Evolutionary conservation across 352 stramenopile genomes (phyloP).

Genomic region (Globisporangium camurandrum): DNA sequence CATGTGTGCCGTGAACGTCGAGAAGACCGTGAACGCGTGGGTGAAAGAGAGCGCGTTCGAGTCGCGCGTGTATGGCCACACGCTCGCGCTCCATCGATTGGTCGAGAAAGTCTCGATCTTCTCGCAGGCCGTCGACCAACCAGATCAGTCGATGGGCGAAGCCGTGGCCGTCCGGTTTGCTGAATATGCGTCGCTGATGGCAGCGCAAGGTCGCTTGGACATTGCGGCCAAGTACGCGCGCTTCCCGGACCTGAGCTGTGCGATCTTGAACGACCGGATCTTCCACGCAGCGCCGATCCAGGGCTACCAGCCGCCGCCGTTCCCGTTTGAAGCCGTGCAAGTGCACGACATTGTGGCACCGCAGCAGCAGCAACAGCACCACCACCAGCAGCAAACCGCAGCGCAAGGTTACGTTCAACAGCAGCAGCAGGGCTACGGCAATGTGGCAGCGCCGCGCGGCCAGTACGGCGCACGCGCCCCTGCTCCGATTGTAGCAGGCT

Average conservation of each 20-base stretch:
- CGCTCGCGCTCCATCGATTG: constrained; percentile 91
- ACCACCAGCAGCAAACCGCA: constrained; percentile 28
- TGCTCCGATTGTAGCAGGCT: constrained; percentile 24
- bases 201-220: constrained; percentile 88
- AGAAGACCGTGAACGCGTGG: constrained; percentile 83
- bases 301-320: constrained; percentile 72
- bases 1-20: constrained; percentile 93
- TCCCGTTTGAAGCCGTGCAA: constrained; percentile 79
- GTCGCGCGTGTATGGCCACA: constrained; percentile 48
- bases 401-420: constrained; percentile 23
- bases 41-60: constrained; percentile 88
- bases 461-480: constrained; percentile 38
- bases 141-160: constrained; percentile 76
- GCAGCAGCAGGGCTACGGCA: constrained; percentile 9
- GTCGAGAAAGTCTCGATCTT: constrained; percentile 97
- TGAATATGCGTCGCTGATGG: constrained; percentile 89
- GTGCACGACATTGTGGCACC: constrained; percentile 48
- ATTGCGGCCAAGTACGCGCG: constrained; percentile 91
- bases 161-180: constrained; percentile 88
- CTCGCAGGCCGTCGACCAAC: constrained; percentile 77
- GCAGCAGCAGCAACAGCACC: constrained; percentile 49
- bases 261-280: constrained; percentile 83
- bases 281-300: constrained; percentile 74
- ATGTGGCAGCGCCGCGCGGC: constrained; percentile 18
- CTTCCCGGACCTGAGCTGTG: constrained; percentile 64